Evolutionary conservation across 805 yeast species (phyloP), one percentile per base, ranked within the genome.

Genomic region (Kodamaea neixiangensis): DNA sequence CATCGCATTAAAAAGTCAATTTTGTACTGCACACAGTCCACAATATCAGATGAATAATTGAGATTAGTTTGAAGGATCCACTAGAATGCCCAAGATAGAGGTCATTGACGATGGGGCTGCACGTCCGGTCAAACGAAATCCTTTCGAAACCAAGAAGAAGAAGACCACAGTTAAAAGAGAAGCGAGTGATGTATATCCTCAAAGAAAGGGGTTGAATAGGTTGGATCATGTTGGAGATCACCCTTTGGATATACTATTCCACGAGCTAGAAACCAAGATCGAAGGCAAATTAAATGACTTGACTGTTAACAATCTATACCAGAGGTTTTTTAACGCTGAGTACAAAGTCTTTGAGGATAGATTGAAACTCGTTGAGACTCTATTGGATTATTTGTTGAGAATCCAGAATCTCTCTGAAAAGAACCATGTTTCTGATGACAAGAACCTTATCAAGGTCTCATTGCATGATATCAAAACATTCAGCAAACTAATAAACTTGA

Each of bases 381-480:
- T 80, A 3, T 61, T 81, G 13, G 55, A 64, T 2, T 66, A 61
- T 45, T 59, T 82, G n/a, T 40, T 58, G 1, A 57, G 68, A 37
- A 72, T 80, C 18, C 82, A 80, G 56, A 44, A 54, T 4, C 51
- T 68, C 2, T 68, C 83, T 3, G 48, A 51, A 17, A 37, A 37
- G 13, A n/a, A n/a, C n/a, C n/a, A n/a, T n/a, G n/a, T n/a, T n/a
- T n/a, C n/a, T n/a, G 41, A 25, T 25, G 73, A 75, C 51, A 56
- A 59, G 39, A 63, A 68, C 44, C 56, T 80, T 46, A 73, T 87
- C 9, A 73, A 86, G 7, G 85, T 93, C 13, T 89, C 97, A 0
- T 73, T 93, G 7, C 91, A 89, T 59, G 98, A 94, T 64, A 83
- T 93, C 78, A 87, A 84, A 62, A 78, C 81, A 3, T 79, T 94